Conservation (phyloP, 2,329 filamentous ascomycete species). For the Onygenales sp. region DNA sequence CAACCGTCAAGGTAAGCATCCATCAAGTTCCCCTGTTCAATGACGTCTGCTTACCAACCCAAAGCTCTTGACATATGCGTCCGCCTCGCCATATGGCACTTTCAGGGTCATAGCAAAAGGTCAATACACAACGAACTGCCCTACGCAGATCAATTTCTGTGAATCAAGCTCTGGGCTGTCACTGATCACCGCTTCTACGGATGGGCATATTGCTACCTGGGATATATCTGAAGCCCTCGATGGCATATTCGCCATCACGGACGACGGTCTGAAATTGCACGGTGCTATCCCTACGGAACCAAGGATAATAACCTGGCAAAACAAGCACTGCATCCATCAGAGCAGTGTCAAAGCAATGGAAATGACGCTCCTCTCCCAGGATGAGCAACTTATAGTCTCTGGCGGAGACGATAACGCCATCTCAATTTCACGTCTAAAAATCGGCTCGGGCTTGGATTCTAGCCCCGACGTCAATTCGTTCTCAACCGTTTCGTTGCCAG, state of each 20-base stretch:
- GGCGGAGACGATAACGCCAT: constrained; percentile 86
- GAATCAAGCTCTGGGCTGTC: constrained; percentile 34
- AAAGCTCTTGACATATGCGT: constrained; percentile 38
- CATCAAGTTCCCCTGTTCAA: constrained; percentile 9
- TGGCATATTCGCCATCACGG: constrained; percentile 19
- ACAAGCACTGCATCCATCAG: constrained; percentile 56
- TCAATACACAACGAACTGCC: constrained; percentile 61
- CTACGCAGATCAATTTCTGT: constrained; percentile 53
- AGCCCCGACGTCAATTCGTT: constrained; percentile 13
- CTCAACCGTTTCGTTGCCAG: constrained; percentile 26
- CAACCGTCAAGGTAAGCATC: constrained; percentile 51
- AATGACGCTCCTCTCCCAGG: constrained; percentile 20
- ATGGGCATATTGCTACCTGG: constrained; percentile 65
- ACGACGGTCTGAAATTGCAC: constrained; percentile 3
- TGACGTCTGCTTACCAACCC: background rate
- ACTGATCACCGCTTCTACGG: constrained; percentile 62
- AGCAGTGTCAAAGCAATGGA: constrained; percentile 61
- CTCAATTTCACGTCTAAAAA: constrained; percentile 42
- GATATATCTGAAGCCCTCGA: constrained; percentile 24
- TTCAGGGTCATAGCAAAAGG: constrained; percentile 43
- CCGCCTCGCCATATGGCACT: constrained; percentile 8
- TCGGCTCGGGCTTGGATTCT: background rate
- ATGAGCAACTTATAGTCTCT: constrained; percentile 51
- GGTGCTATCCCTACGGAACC: background rate
- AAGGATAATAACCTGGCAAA: constrained; percentile 22